Conservation (phyloP, 2,329 filamentous ascomycete species). For the Hypoxylon sp. region DNA sequence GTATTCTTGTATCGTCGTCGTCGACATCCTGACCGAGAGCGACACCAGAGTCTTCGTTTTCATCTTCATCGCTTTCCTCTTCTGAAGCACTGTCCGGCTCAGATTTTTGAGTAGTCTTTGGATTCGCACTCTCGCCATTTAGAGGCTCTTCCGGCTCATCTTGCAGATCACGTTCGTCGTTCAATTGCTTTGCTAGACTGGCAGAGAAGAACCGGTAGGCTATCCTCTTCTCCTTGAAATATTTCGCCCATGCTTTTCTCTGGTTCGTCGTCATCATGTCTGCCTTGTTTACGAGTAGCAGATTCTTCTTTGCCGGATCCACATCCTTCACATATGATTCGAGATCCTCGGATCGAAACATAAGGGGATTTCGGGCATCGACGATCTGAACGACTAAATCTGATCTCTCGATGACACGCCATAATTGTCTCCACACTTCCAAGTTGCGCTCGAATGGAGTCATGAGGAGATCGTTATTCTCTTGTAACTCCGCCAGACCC, state of each 20-base stretch:
- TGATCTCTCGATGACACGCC: slow-evolving; percentile 97
- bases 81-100: slow-evolving; percentile 48
- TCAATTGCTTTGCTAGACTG: slow-evolving; percentile 88
- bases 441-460: slow-evolving; percentile 97
- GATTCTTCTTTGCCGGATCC: slow-evolving; percentile 87
- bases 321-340: slow-evolving; percentile 96
- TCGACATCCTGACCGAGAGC: slow-evolving; percentile 61
- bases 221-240: slow-evolving; percentile 85
- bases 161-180: slow-evolving; percentile 76
- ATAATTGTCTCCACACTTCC: slow-evolving; percentile 97
- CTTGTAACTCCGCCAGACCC: slow-evolving; percentile 91
- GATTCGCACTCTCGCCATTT: slow-evolving; percentile 51
- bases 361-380: slow-evolving; percentile 92
- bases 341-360: slow-evolving; percentile 94
- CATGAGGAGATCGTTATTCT: slow-evolving; percentile 94
- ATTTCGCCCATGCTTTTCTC: slow-evolving; percentile 85
- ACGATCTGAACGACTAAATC: slow-evolving; percentile 98
- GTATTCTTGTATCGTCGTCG: slow-evolving; percentile 79
- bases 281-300: slow-evolving; percentile 97
- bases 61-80: slow-evolving; percentile 56
- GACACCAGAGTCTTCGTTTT: slow-evolving; percentile 53
- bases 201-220: slow-evolving; percentile 98
- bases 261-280: slow-evolving; percentile 97
- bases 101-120: slow-evolving; percentile 52
- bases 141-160: slow-evolving; percentile 61